These are phyloP conservation scores for Alternaria brassicicola DNA, from an alignment of 2,329 filamentous ascomycete species.

Conservation along the genomic window DNA sequence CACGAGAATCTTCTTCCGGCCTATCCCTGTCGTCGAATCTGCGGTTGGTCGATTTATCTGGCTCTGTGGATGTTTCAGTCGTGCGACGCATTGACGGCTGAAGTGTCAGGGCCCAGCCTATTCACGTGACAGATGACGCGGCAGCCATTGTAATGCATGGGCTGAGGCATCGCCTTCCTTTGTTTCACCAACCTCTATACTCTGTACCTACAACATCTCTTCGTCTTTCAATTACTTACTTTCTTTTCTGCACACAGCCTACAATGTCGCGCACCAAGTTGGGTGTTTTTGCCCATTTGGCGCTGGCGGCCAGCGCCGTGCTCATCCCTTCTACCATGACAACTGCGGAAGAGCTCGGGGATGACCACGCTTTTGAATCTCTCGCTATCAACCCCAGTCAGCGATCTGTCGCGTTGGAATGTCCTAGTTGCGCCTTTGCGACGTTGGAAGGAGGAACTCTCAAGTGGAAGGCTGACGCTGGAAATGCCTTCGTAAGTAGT, in stretches of 20 bases:
- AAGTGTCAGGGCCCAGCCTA: conserved; percentile 7
- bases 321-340: conserved; percentile 43
- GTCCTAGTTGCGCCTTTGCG: conserved; percentile 43
- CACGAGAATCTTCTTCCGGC: not conserved
- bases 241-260: conserved; percentile 19
- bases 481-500: conserved; percentile 45
- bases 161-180: conserved; percentile 19
- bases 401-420: conserved; percentile 43
- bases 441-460: conserved; percentile 26
- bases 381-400: conserved; percentile 42
- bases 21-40: not conserved
- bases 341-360: conserved; percentile 34
- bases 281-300: conserved; percentile 43
- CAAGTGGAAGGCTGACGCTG: conserved; percentile 39
- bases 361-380: conserved; percentile 39
- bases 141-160: conserved; percentile 12
- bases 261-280: conserved; percentile 42
- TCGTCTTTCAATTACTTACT: conserved; percentile 15
- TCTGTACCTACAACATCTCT: conserved; percentile 18
- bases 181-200: conserved; percentile 17
- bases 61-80: conserved; percentile 14
- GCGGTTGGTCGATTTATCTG: not conserved
- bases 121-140: conserved; percentile 21
- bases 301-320: conserved; percentile 46
- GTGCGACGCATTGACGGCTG: conserved; percentile 13